A percentile compares a stretch with the other conserved stretches of the same genome.
phyloP scores from a whole-genome alignment of 805 yeast genomes.

The Ogataea glucozyma region DNA sequence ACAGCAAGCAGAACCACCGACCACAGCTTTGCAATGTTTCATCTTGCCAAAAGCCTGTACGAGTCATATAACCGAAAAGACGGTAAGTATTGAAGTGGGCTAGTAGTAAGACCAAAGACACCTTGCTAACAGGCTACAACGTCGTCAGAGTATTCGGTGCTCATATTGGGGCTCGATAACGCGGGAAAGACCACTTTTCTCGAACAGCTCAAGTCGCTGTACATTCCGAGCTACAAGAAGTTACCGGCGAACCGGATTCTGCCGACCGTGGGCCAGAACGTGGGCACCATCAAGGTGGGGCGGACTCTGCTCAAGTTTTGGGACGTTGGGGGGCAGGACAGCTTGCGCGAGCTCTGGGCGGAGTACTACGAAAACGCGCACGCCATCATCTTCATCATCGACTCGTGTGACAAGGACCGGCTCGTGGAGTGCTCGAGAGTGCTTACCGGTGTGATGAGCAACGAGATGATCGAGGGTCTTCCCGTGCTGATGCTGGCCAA shows the following conservation, averaged over 20 bases:
- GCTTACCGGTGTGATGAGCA: slow-evolving; percentile 56
- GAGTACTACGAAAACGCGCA: slow-evolving; percentile 84
- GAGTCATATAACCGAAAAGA: slow-evolving; percentile 18
- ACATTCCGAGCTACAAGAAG: slow-evolving; percentile 46
- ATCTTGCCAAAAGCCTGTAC: slow-evolving; percentile 18
- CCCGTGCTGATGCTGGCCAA: slow-evolving; percentile 95
- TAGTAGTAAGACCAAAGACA: not conserved
- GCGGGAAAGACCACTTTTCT: slow-evolving; percentile 91
- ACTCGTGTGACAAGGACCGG: slow-evolving; percentile 81
- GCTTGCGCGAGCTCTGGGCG: slow-evolving; percentile 83
- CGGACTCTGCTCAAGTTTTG: slow-evolving; percentile 67
- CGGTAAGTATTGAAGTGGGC: slow-evolving; percentile 7
- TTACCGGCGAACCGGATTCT: slow-evolving; percentile 62
- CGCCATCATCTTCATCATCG: slow-evolving; percentile 90
- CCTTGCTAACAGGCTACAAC: slow-evolving; percentile 1
- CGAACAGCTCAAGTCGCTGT: slow-evolving; percentile 62
- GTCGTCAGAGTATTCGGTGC: slow-evolving; percentile 63
- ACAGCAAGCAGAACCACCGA: no score
- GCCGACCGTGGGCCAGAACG: slow-evolving; percentile 96
- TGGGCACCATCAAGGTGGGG: slow-evolving; percentile 44
- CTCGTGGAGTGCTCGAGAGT: slow-evolving; percentile 80
- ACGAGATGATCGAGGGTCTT: slow-evolving; percentile 68
- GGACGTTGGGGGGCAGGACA: slow-evolving; percentile 96
- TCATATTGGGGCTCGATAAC: slow-evolving; percentile 89
- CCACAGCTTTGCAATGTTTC: slow-evolving; percentile 13